Conservation (phyloP, 2,329 filamentous ascomycete species). For the Paecilomyces formosus region DNA sequence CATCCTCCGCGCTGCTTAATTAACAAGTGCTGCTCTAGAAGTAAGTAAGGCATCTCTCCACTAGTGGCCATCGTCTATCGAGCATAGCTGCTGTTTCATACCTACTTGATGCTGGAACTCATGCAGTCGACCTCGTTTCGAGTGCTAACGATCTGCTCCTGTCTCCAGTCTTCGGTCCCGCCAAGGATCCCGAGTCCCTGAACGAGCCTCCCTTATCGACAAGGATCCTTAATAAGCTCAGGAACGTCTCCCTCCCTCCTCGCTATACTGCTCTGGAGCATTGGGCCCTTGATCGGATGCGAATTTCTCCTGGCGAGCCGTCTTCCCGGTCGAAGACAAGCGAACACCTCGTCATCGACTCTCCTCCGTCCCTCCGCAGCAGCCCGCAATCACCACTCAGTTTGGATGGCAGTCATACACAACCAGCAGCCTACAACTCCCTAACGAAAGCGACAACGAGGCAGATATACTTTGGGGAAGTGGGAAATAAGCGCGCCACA, state of each 20-base stretch:
- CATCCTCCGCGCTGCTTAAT: background rate
- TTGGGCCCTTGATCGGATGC: background rate
- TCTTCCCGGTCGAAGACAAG: background rate
- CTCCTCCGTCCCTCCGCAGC: conserved; percentile 4
- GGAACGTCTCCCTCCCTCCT: background rate
- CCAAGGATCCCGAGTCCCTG: background rate
- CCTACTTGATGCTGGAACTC: background rate
- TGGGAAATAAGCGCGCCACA: conserved; percentile 23
- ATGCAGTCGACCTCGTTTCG: background rate
- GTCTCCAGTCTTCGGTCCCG: background rate
- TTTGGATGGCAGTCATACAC: conserved; percentile 15
- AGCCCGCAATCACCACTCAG: background rate
- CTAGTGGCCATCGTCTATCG: background rate
- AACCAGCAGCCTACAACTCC: conserved; percentile 3
- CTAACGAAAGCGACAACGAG: background rate
- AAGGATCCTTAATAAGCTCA: background rate
- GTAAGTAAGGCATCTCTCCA: background rate
- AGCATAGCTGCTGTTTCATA: background rate
- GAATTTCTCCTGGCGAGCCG: conserved; percentile 1
- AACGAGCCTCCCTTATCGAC: background rate
- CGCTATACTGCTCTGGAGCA: background rate
- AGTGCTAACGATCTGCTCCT: background rate
- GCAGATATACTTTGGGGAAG: background rate
- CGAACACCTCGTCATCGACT: conserved; percentile 5
- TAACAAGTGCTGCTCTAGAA: background rate